Evolutionary conservation across 2,329 filamentous ascomycete species (phyloP).

Genomic region (Atkinsonella texensis): DNA sequence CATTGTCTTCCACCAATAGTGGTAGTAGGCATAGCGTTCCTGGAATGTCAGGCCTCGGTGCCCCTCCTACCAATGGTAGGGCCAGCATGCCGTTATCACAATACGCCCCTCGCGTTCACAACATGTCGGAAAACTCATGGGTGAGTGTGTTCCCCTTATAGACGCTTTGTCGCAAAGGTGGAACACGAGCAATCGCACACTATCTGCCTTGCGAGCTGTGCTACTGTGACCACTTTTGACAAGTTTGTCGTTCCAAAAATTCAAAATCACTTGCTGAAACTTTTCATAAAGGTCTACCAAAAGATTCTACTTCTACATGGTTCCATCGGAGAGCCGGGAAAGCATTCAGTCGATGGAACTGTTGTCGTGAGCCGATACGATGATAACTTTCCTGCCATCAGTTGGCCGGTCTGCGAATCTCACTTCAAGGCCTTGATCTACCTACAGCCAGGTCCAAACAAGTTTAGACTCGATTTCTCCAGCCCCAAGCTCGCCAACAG

Average conservation of each 20-base stretch:
- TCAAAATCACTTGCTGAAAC: conserved; percentile 11
- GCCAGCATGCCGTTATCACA: conserved; percentile 54
- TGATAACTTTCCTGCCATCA: conserved; percentile 69
- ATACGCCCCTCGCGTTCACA: conserved; percentile 69
- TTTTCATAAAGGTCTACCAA: conserved; percentile 63
- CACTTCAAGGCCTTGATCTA: conserved; percentile 88
- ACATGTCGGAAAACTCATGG: conserved; percentile 73
- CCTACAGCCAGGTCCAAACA: conserved; percentile 83
- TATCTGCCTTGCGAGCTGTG: background rate
- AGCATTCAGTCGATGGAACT: conserved; percentile 62
- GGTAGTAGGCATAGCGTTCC: conserved; percentile 51
- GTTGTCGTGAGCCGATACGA: conserved; percentile 72
- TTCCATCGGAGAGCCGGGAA: conserved; percentile 60
- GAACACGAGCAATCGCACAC: background rate
- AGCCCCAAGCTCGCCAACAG: conserved; percentile 68
- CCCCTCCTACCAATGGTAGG: conserved; percentile 41
- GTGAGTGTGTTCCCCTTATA: conserved; percentile 36
- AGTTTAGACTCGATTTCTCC: conserved; percentile 74
- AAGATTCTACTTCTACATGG: conserved; percentile 77
- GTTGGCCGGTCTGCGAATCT: conserved; percentile 80
- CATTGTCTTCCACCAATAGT: conserved; percentile 24
- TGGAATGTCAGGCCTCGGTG: conserved; percentile 49
- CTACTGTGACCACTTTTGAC: background rate
- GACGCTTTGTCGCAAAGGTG: background rate
- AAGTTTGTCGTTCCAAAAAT: background rate